Base-by-base conservation (phyloP, 495 filamentous ascomycete genomes). In the Niebla homalea region DNA sequence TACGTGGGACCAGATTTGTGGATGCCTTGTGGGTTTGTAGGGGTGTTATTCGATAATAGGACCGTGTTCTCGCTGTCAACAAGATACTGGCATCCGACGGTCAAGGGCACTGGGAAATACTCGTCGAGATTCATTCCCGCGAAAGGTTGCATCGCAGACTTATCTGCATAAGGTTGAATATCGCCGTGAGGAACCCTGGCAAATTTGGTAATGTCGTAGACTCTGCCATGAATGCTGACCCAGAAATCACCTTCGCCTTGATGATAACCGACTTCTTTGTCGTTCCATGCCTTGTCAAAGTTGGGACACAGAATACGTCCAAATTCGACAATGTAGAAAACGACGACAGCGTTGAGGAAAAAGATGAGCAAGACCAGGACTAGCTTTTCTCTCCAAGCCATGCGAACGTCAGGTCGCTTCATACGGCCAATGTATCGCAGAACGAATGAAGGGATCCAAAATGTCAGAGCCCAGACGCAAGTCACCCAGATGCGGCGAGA, bases 361-460 rank as follows among this genome's bases (percentile, higher is more conserved):
- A 87, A 61, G 53, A 98, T 97, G 50, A 95, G 51, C 29, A 83
- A 66, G 22, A 87, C 76, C 10, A 98, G 71, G 5, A 94, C 80
- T 36, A 98, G 36, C 66, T 98, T 98, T 58, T 98, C 92, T 62
- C 90, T 72, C 92, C 92, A 98, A 5, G 92, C 92, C 78, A 97
- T 84, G 1, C 92, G 84, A 38, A 98, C 85, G 67, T 98, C 92
- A 1, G 92, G 92, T 38, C 92, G 80, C 67, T 94, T 94, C 92
- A 97, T 98, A 18, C 92, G 83, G 16, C 92, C 92, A 53, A 97
- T 57, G 46, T 75, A 83, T n/a, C 72, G 71, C 2, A 98, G 75
- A 0, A 81, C 46, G 45, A 88, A 88, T 2, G 89, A 95, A 1
- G 92, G 92, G 54, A 95, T 93, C 88, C 87, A 97, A 60, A 87